Percentiles rank a stretch among this genome's conserved stretches.
phyloP scores from a whole-genome alignment of 306 rosid genomes.

The Lathyrus aphaca region DNA sequence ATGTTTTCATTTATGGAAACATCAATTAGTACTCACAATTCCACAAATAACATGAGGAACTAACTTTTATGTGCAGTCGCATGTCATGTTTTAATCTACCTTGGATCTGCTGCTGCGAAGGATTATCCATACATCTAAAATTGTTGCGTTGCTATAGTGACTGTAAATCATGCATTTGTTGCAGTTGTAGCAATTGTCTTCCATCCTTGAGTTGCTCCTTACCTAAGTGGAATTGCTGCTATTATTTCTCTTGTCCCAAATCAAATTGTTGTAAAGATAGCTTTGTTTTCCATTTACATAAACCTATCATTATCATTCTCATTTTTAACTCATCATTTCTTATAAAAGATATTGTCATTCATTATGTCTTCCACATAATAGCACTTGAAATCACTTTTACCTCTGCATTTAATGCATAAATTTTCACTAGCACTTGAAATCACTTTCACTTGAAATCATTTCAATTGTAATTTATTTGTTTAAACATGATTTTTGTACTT shows the following conservation, averaged over 20 bases:
- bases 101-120: slow-evolving; percentile 61
- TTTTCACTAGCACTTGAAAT: too few species aligned
- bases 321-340: too few species aligned
- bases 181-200: slow-evolving; percentile 56
- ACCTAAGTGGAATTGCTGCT: slow-evolving; percentile 69
- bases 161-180: slow-evolving; percentile 51
- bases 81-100: slow-evolving; percentile 66
- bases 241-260: slow-evolving; percentile 43
- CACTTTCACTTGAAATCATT: too few species aligned
- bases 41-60: slow-evolving; percentile 26
- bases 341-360: too few species aligned
- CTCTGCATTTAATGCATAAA: too few species aligned
- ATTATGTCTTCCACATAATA: too few species aligned
- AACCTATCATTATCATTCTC: too few species aligned
- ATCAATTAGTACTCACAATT: neutral
- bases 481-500: too few species aligned
- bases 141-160: slow-evolving; percentile 57
- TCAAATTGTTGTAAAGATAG: slow-evolving; percentile 53
- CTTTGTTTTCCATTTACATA: neutral
- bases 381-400: too few species aligned
- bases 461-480: too few species aligned
- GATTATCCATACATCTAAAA: slow-evolving; percentile 56
- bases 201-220: too few species aligned
- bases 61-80: slow-evolving; percentile 52
- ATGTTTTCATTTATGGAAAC: slow-evolving; percentile 27